Evolutionary conservation across 768 basidiomycete species (phyloP).

Genomic region (Brasilioporus rufonigricans): DNA sequence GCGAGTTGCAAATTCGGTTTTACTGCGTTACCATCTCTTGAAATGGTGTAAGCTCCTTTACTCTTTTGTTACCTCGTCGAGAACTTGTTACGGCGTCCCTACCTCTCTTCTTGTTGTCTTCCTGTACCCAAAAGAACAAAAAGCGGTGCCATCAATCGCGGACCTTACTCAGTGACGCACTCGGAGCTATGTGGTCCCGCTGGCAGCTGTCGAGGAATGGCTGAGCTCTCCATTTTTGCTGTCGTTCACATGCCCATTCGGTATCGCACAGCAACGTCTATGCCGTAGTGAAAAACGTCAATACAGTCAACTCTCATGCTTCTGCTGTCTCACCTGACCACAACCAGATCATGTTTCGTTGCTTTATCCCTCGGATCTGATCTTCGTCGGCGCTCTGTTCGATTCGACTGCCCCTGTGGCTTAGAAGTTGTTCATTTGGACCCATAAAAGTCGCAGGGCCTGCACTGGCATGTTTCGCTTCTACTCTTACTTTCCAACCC

Average conservation of each 20-base stretch:
- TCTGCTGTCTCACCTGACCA: slow-evolving; percentile 12
- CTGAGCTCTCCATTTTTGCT: slow-evolving; percentile 24
- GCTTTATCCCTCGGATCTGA: slow-evolving; percentile 17
- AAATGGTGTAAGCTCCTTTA: not conserved
- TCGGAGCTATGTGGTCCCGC: no score
- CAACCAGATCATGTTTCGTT: slow-evolving; percentile 2
- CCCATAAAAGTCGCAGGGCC: slow-evolving; percentile 29
- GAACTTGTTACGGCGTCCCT: not conserved
- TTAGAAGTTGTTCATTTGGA: slow-evolving; percentile 13
- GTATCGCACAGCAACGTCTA: slow-evolving; percentile 5
- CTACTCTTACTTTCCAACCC: slow-evolving; percentile 9
- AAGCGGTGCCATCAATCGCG: not conserved
- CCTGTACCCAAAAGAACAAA: slow-evolving; percentile 14
- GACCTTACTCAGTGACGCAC: no score
- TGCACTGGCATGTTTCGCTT: slow-evolving; percentile 11
- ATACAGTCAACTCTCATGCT: slow-evolving; percentile 1
- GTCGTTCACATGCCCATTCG: slow-evolving; percentile 9
- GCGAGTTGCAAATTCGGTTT: no score
- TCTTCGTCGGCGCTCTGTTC: slow-evolving; percentile 11
- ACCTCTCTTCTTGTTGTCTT: slow-evolving; percentile 4
- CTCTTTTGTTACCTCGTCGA: not conserved
- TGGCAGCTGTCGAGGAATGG: slow-evolving; percentile 13
- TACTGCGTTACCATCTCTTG: not conserved
- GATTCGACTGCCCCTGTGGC: slow-evolving; percentile 30
- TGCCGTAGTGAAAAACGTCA: slow-evolving; percentile 1